Evolutionary conservation across 2,329 filamentous ascomycete species (phyloP).

Genomic region (Raffaelea ambrosiae): DNA sequence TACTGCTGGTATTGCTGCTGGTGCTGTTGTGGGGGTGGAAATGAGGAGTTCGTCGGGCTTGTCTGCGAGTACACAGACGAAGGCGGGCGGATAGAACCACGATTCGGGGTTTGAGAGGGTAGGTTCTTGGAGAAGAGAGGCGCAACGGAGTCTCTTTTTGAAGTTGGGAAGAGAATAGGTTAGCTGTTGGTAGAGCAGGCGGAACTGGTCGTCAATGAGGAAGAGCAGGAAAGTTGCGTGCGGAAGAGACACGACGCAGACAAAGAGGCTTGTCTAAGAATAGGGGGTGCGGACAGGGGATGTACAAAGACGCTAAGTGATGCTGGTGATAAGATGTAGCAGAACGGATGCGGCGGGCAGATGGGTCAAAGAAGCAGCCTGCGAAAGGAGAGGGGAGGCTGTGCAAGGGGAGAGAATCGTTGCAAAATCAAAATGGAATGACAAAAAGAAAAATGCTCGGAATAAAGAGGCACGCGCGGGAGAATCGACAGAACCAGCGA

Average conservation of each 20-base stretch:
- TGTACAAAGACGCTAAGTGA: no score
- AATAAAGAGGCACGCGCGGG: no score
- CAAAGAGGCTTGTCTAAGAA: neutral
- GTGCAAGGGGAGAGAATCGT: neutral
- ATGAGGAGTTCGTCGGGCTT: conserved; percentile 29
- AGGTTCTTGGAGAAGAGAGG: conserved; percentile 16
- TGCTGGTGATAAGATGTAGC: neutral
- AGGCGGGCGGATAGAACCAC: conserved; percentile 32
- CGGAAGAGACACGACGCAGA: neutral
- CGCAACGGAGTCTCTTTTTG: conserved; percentile 21
- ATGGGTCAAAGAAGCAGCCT: neutral
- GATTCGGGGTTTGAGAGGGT: conserved; percentile 27
- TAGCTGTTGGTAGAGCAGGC: conserved; percentile 1
- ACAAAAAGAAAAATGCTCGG: neutral
- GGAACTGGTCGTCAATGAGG: no score
- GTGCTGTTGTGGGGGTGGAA: conserved; percentile 17
- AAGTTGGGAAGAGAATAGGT: neutral
- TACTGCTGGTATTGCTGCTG: neutral
- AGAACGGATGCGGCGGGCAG: neutral
- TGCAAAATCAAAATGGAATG: no score
- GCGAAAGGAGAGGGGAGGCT: no score
- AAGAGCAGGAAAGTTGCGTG: neutral
- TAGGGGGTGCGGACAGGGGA: no score
- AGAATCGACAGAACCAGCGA: no score
- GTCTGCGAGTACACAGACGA: conserved; percentile 57